Evolutionary conservation across 805 yeast species (phyloP).

Genomic region (Ogataea ramenticola): DNA sequence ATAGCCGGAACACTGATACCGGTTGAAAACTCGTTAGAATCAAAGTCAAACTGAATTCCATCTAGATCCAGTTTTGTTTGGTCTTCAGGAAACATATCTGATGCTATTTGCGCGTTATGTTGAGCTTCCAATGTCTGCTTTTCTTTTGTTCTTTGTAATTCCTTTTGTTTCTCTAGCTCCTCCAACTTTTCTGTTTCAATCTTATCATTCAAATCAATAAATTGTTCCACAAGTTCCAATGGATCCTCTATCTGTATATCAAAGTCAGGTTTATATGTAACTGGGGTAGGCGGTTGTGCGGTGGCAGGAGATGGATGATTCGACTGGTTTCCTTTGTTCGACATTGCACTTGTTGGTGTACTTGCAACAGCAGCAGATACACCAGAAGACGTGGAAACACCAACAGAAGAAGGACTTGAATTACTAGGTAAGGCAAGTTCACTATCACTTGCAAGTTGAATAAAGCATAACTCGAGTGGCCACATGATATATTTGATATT

Average conservation of each 20-base stretch:
- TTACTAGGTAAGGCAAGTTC: constrained; percentile 4
- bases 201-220: constrained; percentile 15
- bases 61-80: constrained; percentile 14
- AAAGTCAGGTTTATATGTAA: constrained; percentile 1
- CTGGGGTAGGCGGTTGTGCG: background rate
- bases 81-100: constrained; percentile 3
- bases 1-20: background rate
- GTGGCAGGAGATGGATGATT: background rate
- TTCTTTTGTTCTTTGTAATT: background rate
- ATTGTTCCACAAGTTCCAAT: constrained; percentile 21
- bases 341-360: background rate
- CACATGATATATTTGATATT: constrained; percentile 55
- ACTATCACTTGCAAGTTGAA: constrained; percentile 37
- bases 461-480: constrained; percentile 63
- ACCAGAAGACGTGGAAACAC: background rate
- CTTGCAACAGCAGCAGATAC: constrained; percentile 1
- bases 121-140: constrained; percentile 28
- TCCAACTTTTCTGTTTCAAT: constrained; percentile 7
- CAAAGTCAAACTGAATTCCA: background rate
- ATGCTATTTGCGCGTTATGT: constrained; percentile 1
- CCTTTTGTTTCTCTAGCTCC: constrained; percentile 2
- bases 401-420: background rate
- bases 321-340: background rate
- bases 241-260: constrained; percentile 15
- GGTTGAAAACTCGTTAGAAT: background rate